Evolutionary conservation across 1,139 yeast genomes (phyloP).

Genomic region (Oligophagozyma castellii): DNA sequence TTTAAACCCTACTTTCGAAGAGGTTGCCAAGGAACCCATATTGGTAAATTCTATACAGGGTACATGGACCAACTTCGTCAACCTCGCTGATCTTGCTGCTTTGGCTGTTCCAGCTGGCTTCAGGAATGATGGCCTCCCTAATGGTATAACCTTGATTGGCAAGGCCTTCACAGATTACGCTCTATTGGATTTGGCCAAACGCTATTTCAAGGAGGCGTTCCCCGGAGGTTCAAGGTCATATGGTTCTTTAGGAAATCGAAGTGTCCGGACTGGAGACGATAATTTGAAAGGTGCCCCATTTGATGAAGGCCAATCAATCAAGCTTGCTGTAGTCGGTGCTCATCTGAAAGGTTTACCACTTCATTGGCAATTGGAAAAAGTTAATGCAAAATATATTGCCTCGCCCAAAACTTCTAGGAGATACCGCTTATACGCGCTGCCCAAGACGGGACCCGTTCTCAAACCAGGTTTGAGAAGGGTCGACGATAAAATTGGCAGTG

Average conservation of each 20-base stretch:
- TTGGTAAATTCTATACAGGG: slow-evolving; percentile 80
- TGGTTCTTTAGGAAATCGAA: slow-evolving; percentile 27
- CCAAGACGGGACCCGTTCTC: slow-evolving; percentile 54
- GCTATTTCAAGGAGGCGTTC: slow-evolving; percentile 42
- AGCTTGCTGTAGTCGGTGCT: slow-evolving; percentile 92
- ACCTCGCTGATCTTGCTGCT: slow-evolving; percentile 86
- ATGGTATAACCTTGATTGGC: slow-evolving; percentile 77
- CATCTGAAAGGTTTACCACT: slow-evolving; percentile 80
- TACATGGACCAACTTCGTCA: slow-evolving; percentile 92
- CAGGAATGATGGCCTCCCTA: slow-evolving; percentile 72
- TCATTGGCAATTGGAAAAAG: slow-evolving; percentile 87
- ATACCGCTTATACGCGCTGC: slow-evolving; percentile 72
- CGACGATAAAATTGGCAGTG: slow-evolving; percentile 34
- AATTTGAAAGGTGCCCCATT: slow-evolving; percentile 30
- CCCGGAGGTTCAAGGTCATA: slow-evolving; percentile 33
- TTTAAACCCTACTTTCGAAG: slow-evolving; percentile 66
- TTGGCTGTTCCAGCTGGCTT: slow-evolving; percentile 86
- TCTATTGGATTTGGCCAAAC: slow-evolving; percentile 64
- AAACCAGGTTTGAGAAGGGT: slow-evolving; percentile 86
- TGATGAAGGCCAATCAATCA: slow-evolving; percentile 30
- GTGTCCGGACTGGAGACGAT: slow-evolving; percentile 26
- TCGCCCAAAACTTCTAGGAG: slow-evolving; percentile 58
- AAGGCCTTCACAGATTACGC: slow-evolving; percentile 80
- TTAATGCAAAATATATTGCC: slow-evolving; percentile 58
- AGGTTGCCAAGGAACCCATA: slow-evolving; percentile 67